A percentile compares a stretch with the other conserved stretches of the same genome.
Conservation (phyloP, 1,139 yeast genomes). For the Blastobotrys buckinghamii region DNA sequence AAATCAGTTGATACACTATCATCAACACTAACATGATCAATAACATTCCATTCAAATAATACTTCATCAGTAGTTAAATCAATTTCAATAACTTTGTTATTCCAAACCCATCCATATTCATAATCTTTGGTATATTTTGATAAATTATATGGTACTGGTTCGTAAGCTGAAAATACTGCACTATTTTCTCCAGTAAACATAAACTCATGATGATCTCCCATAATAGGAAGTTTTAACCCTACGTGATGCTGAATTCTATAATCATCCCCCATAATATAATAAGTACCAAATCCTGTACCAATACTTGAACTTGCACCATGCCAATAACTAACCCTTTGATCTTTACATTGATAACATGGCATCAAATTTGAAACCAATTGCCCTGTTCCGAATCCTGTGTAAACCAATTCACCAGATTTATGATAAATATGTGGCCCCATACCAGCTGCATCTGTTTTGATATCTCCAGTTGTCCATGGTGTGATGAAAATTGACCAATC, state of each 20-base stretch:
- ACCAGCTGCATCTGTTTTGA: constrained; percentile 7
- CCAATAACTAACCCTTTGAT: constrained; percentile 8
- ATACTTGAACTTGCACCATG: constrained; percentile 14
- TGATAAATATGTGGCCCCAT: constrained; percentile 15
- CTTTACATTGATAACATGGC: background rate
- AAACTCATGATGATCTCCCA: constrained; percentile 16
- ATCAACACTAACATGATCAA: constrained; percentile 36
- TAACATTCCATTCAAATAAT: constrained; percentile 38
- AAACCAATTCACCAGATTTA: constrained; percentile 13
- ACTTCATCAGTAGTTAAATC: constrained; percentile 37
- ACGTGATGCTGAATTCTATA: constrained; percentile 13
- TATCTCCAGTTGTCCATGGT: constrained; percentile 13
- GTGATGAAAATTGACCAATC: constrained; percentile 12
- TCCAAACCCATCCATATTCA: constrained; percentile 9
- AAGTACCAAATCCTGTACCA: constrained; percentile 16
- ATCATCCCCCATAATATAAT: constrained; percentile 12
- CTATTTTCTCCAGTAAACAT: constrained; percentile 10
- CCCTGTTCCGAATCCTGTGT: constrained; percentile 16
- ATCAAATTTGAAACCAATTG: constrained; percentile 1
- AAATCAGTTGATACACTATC: constrained; percentile 31
- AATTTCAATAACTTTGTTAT: constrained; percentile 25
- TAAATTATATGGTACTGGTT: constrained; percentile 13
- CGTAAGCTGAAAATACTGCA: constrained; percentile 13
- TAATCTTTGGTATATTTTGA: background rate
- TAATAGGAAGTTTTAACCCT: constrained; percentile 12